Evolutionary conservation across 1,284 basidiomycete species (phyloP), one percentile per base, ranked within the genome.

Genomic region (Trichosporon asahii): DNA sequence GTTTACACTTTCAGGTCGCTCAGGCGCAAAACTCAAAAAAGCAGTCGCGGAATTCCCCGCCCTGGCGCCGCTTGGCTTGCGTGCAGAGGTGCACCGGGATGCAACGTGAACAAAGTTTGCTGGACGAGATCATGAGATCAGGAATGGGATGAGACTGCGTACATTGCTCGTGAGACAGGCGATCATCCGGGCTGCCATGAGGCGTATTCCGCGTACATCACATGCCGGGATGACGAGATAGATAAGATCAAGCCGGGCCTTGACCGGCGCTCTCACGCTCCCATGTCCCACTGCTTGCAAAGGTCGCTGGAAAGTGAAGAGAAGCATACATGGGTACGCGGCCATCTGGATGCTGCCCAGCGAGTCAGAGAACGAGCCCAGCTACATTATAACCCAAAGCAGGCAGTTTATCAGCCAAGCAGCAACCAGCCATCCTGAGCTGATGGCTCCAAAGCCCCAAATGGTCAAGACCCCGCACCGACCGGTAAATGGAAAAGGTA

Each of bases 191-290:
- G 5, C 5, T n/a, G 15, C 7, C 40, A n/a, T n/a, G 40, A 18
- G 40, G 40, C 40, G 40, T 12, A 44, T 7, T 44, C 40, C 18
- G 40, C 40, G 8, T 27, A 8, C 15, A 31, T 31, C 27, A 31
- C 27, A 61, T 61, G 57, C 29, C 57, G 29, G 9, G 57, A 61
- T 61, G 57, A 61, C 57, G 57, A 61, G 57, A 61, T 31, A 61
- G 57, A 61, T 61, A 61, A 61, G 57, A 61, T 61, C 57, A 61
- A 61, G 57, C 27, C 7, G 27, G 57, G 29, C 18, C 27, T 31
- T n/a, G 18, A 11, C 18, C n/a, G n/a, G 21, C 23, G 29, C 57
- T 31, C 57, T 23, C 18, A 31, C 27, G 57, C 27, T 31, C 57
- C 29, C 23, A 27, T 27, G 53, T 27, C 21, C 49, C 27, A 60